These are phyloP conservation scores for Talaromyces sp. DNA, from an alignment of 2,329 filamentous ascomycete genomes.

Conservation along the genomic window DNA sequence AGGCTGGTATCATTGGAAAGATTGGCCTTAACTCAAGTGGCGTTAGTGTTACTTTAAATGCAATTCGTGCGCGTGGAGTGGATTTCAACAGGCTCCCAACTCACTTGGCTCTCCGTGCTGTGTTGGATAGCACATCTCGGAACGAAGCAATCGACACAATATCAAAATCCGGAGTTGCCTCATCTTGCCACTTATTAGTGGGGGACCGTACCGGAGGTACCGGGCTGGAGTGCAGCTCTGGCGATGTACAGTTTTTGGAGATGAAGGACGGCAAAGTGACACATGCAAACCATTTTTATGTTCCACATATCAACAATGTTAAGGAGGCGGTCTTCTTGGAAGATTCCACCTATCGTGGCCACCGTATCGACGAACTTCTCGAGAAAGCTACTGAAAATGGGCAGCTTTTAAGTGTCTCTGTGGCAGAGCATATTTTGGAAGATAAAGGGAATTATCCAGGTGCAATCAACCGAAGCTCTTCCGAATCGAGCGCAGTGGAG, in stretches of 20 bases:
- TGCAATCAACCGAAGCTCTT: neutral
- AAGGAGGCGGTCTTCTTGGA: neutral
- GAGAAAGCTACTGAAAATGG: neutral
- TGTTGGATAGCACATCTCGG: neutral
- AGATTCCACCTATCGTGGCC: neutral
- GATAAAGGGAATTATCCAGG: constrained; percentile 1
- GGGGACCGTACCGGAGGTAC: neutral
- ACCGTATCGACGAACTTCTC: neutral
- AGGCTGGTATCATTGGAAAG: constrained; percentile 2
- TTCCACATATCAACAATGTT: neutral
- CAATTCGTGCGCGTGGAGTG: neutral
- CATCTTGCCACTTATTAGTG: neutral
- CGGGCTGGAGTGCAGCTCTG: neutral
- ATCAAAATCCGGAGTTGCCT: neutral
- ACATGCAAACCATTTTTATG: constrained; percentile 3
- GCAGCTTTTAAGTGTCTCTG: neutral
- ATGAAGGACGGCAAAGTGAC: neutral
- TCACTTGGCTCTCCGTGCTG: neutral
- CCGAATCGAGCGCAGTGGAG: neutral
- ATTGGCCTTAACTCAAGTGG: neutral
- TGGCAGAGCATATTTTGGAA: neutral
- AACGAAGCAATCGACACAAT: neutral
- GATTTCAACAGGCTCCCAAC: neutral
- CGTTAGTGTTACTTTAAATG: neutral
- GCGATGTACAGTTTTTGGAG: neutral